phyloP scores from a whole-genome alignment of 352 stramenopile species.

The Phytophthora boehmeriae region DNA sequence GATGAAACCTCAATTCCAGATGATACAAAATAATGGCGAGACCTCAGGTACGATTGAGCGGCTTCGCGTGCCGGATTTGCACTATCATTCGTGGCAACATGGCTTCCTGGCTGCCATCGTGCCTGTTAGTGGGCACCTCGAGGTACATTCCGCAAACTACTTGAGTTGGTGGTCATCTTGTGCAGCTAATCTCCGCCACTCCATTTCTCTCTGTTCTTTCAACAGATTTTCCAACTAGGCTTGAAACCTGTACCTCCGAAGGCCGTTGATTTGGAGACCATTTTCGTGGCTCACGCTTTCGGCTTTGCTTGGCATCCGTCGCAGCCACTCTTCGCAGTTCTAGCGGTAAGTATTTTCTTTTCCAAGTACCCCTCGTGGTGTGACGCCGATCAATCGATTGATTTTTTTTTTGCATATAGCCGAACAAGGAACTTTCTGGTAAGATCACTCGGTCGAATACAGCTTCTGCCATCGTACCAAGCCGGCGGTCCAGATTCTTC shows the following conservation, averaged over 20 bases:
- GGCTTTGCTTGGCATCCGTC: conserved; percentile 69
- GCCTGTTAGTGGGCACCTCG: conserved; percentile 54
- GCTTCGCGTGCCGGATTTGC: conserved; percentile 39
- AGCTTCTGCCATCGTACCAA: conserved; percentile 43
- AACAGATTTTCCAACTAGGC: conserved; percentile 73
- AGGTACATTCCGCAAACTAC: conserved; percentile 36
- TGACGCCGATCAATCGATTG: not conserved
- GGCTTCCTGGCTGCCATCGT: conserved; percentile 53
- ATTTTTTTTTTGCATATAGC: conserved; percentile 29
- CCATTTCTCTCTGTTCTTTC: not conserved
- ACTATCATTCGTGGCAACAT: conserved; percentile 35
- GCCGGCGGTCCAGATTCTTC: conserved; percentile 65
- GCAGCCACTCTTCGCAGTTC: conserved; percentile 49
- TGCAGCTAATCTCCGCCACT: not conserved
- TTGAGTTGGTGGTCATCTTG: not conserved
- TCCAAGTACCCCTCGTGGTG: not conserved
- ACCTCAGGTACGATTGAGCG: conserved; percentile 42
- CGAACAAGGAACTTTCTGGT: conserved; percentile 47
- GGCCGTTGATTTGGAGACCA: conserved; percentile 55
- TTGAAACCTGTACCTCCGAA: conserved; percentile 73
- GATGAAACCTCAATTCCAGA: conserved; percentile 59
- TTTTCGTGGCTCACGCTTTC: conserved; percentile 67
- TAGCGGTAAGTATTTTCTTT: conserved; percentile 43
- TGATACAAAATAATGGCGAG: conserved; percentile 52
- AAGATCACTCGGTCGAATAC: conserved; percentile 40